Evolutionary conservation across 2,329 filamentous ascomycete genomes (phyloP).

Genomic region (Fusarium anguioides): DNA sequence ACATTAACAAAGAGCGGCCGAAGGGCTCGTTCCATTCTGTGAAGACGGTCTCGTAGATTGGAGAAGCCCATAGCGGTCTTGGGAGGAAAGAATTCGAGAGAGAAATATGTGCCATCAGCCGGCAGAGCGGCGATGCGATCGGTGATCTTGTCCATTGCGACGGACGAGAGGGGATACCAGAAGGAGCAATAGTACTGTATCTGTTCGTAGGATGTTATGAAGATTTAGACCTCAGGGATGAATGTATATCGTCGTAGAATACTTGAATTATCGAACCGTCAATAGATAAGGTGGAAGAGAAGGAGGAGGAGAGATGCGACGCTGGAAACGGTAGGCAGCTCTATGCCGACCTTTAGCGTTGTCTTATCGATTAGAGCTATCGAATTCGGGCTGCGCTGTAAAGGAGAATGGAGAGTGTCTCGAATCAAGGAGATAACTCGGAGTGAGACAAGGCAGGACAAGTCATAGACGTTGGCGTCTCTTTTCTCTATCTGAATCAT

Average conservation of each 20-base stretch:
- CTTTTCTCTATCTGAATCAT: slow-evolving; percentile 25
- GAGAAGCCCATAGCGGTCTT: slow-evolving; percentile 96
- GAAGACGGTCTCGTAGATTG: slow-evolving; percentile 91
- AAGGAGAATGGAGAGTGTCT: not conserved
- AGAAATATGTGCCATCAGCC: slow-evolving; percentile 86
- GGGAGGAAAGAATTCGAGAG: slow-evolving; percentile 98
- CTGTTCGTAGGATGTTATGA: not conserved
- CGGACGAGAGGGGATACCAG: not conserved
- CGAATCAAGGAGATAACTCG: slow-evolving; percentile 36
- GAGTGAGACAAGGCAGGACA: slow-evolving; percentile 13
- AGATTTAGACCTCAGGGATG: not conserved
- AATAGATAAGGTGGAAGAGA: not conserved
- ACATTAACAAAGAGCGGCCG: slow-evolving; percentile 96
- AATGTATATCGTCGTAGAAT: slow-evolving; percentile 33
- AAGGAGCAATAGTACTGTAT: not conserved
- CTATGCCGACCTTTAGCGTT: not conserved
- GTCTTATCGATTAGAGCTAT: slow-evolving; percentile 19
- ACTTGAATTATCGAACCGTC: not conserved
- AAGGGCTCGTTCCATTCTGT: slow-evolving; percentile 92
- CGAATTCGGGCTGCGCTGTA: not conserved
- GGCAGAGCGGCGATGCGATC: slow-evolving; percentile 94
- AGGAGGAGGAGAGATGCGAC: slow-evolving; percentile 1
- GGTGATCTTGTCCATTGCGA: slow-evolving; percentile 84
- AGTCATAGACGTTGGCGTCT: slow-evolving; percentile 14
- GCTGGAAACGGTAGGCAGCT: slow-evolving; percentile 5